Percentiles rank a stretch among this genome's conserved stretches.
Evolutionary conservation across 805 yeast species (phyloP).

Genomic region (Yamadazyma paraphyllophila): DNA sequence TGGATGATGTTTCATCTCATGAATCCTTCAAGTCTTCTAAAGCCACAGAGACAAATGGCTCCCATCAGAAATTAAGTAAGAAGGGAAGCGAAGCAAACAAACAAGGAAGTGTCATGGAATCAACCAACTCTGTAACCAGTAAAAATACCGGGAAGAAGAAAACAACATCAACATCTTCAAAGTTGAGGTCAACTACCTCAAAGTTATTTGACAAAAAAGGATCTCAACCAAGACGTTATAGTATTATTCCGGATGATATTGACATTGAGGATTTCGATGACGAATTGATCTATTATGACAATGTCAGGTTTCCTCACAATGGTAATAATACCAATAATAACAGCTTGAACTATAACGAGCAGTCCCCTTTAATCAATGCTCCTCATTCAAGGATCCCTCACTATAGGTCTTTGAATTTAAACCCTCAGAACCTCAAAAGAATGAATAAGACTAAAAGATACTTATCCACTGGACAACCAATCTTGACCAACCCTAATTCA

Average conservation of each 20-base stretch:
- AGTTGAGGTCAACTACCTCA: slow-evolving; percentile 65
- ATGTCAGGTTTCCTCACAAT: slow-evolving; percentile 38
- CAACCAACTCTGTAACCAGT: slow-evolving; percentile 16
- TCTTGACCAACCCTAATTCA: slow-evolving; percentile 9
- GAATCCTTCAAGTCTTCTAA: slow-evolving; percentile 13
- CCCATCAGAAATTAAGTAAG: no score
- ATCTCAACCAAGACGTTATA: slow-evolving; percentile 67
- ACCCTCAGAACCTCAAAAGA: slow-evolving; percentile 22
- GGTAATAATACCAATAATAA: slow-evolving; percentile 17
- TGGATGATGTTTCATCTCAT: slow-evolving; percentile 17
- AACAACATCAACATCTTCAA: slow-evolving; percentile 37
- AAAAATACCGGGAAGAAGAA: slow-evolving; percentile 24
- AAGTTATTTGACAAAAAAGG: slow-evolving; percentile 72
- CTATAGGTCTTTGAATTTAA: slow-evolving; percentile 40
- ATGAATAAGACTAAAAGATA: slow-evolving; percentile 32
- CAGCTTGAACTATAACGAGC: slow-evolving; percentile 25
- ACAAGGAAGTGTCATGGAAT: slow-evolving; percentile 3
- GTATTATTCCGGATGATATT: slow-evolving; percentile 65
- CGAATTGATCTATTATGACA: slow-evolving; percentile 47
- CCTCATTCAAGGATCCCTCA: slow-evolving; percentile 32
- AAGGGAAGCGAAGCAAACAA: no score
- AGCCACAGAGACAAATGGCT: neutral
- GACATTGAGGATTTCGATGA: slow-evolving; percentile 56
- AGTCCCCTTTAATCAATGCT: slow-evolving; percentile 29
- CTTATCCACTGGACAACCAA: slow-evolving; percentile 30